Evolutionary conservation across 1,139 yeast genomes (phyloP), one percentile per base, ranked within the genome.

Genomic region (Pichia sp.): DNA sequence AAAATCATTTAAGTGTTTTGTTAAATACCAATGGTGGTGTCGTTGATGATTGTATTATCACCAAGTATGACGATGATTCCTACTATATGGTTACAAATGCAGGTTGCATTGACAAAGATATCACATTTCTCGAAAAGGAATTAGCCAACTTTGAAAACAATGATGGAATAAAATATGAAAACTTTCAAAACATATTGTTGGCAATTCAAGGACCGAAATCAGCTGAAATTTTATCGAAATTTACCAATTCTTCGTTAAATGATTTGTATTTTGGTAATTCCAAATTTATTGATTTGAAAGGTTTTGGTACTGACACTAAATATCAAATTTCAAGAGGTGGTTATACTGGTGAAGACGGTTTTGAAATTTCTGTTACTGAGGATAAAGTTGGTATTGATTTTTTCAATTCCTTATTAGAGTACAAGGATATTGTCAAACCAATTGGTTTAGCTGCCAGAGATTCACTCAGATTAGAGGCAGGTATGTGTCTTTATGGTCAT

Each of bases 331-430:
- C 96, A 8, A 81, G 98, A 65, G 86, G 95, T 29, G 98, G 98
- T 1, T 92, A 92, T 68, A 92, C 98, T 4, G 98, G 98, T 32
- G 98, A 92, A 66, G 98, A 92, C 62, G 98, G 98, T 1, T 90
- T 92, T 64, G 98, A 92, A 61, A 75, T 92, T 50, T 83, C 95
- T 9, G 80, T 92, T 49, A 86, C 92, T 23, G 73, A 74, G 45
- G 67, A 66, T 9, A 62, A 65, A 5, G 77, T 77, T 43, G 81
- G 92, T 2, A 64, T 69, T 42, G 77, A 74, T 3, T 77, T 92
- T 55, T 80, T 94, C 47, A 68, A 74, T 51, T 68, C 75, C 11
- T 66, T 92, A 48, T 65, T 88, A 41, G 74, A 69, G 44, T 47
- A 44, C 32, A 73, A 73, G 42, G 67, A 69, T 49, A 60, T 68